Evolutionary conservation across 73 alveolate species (phyloP).

Genomic region (Paramecium biaurelia): DNA sequence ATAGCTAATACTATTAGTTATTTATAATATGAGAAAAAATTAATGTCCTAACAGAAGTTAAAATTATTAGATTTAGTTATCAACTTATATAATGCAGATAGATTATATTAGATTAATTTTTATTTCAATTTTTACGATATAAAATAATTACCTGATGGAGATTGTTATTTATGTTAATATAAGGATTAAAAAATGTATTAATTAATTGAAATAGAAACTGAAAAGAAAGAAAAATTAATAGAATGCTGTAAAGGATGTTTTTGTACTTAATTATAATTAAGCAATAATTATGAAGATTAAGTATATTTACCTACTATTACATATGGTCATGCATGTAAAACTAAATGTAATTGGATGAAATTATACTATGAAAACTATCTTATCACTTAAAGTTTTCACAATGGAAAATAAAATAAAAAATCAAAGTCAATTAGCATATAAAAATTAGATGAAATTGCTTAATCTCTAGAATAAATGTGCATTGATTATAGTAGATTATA

Average conservation of each 20-base stretch:
- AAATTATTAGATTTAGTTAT: background rate
- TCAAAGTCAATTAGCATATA: background rate
- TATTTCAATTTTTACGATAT: constrained; percentile 17
- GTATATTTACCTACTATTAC: background rate
- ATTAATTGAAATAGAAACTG: background rate
- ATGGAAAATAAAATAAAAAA: background rate
- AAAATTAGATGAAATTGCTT: background rate
- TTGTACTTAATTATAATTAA: background rate
- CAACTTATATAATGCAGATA: background rate
- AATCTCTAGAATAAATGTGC: background rate
- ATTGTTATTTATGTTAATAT: background rate
- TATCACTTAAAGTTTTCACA: background rate
- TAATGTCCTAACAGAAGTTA: background rate
- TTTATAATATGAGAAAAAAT: background rate
- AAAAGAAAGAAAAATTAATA: background rate
- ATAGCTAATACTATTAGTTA: constrained; percentile 24
- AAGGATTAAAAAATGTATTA: background rate
- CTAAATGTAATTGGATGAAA: background rate
- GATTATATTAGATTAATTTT: background rate
- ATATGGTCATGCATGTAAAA: constrained; percentile 11
- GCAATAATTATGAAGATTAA: background rate
- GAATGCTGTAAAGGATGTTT: background rate
- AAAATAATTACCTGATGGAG: background rate
- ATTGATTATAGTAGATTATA: background rate
- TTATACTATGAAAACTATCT: background rate